These are phyloP conservation scores for Boletus rex-veris DNA, from an alignment of 768 basidiomycete genomes.

Conservation along the genomic window DNA sequence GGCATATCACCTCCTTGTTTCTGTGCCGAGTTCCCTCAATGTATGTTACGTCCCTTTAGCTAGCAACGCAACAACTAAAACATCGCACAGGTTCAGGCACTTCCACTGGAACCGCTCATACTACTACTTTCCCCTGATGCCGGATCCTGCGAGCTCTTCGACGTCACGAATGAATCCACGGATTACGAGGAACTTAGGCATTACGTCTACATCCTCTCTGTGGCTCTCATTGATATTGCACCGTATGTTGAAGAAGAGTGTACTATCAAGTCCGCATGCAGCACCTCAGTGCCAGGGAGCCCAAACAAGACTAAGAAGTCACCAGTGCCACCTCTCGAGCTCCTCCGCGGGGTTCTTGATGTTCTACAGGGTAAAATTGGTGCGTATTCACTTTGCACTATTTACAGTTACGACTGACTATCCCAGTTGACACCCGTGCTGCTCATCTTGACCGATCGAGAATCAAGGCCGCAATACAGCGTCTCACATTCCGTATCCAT, in stretches of 20 bases:
- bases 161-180: constrained; percentile 48
- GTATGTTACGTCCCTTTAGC: constrained; percentile 15
- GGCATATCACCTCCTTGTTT: constrained; percentile 39
- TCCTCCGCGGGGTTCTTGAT: constrained; percentile 48
- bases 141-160: constrained; percentile 46
- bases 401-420: neutral
- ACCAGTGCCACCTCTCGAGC: constrained; percentile 43
- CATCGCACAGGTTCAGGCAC: constrained; percentile 41
- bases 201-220: constrained; percentile 53
- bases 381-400: constrained; percentile 31
- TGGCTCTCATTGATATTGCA: constrained; percentile 56
- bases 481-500: constrained; percentile 56
- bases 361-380: constrained; percentile 58
- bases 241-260: constrained; percentile 53
- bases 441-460: constrained; percentile 74
- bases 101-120: constrained; percentile 49
- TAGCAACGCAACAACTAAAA: neutral
- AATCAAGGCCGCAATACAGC: constrained; percentile 66
- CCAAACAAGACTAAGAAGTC: constrained; percentile 31
- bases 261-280: constrained; percentile 6
- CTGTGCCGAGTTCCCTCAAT: neutral
- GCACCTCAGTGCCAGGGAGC: constrained; percentile 15
- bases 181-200: constrained; percentile 61
- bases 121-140: constrained; percentile 45
- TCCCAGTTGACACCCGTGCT: constrained; percentile 66